A percentile compares a stretch with the other conserved stretches of the same genome.
Conservation (phyloP, 192 early-diverging fungal species). For the Coemansia sp. region DNA sequence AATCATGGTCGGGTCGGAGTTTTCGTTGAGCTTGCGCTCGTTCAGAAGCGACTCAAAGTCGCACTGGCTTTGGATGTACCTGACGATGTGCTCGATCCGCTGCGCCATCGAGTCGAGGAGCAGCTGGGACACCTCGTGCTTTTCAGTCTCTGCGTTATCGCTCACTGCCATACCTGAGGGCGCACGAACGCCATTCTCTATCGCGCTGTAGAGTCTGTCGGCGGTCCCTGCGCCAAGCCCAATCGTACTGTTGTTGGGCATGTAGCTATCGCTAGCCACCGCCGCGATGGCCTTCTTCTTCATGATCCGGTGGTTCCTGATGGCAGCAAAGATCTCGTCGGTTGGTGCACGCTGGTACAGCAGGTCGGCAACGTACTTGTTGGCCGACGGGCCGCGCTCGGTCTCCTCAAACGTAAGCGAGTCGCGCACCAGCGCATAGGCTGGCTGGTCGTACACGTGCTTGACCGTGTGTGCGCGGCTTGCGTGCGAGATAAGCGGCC, state of each 20-base stretch:
- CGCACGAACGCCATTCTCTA: too few species aligned
- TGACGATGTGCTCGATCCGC: slow-evolving; percentile 37
- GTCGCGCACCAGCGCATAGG: slow-evolving; percentile 63
- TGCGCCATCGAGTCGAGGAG: slow-evolving; percentile 50
- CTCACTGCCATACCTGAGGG: neutral
- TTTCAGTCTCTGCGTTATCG: slow-evolving; percentile 30
- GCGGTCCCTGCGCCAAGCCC: neutral
- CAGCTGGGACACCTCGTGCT: slow-evolving; percentile 35
- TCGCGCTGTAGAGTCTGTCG: neutral
- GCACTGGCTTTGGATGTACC: slow-evolving; percentile 51
- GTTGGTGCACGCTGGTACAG: slow-evolving; percentile 71
- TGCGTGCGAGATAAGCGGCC: slow-evolving; percentile 76
- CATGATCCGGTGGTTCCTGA: slow-evolving; percentile 58
- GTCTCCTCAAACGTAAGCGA: slow-evolving; percentile 61
- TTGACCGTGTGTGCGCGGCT: slow-evolving; percentile 42
- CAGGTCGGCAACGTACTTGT: slow-evolving; percentile 66
- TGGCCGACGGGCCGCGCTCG: slow-evolving; percentile 50
- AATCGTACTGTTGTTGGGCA: slow-evolving; percentile 21
- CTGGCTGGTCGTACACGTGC: slow-evolving; percentile 40
- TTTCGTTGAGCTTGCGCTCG: slow-evolving; percentile 35
- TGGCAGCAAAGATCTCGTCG: slow-evolving; percentile 66
- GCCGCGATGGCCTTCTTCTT: slow-evolving; percentile 44
- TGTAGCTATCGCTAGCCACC: slow-evolving; percentile 46
- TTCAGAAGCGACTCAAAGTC: slow-evolving; percentile 53
- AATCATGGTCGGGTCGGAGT: slow-evolving; percentile 57